These are phyloP conservation scores for Plasmodium inui DNA, from an alignment of 169 alveolate species.

Conservation along the genomic window DNA sequence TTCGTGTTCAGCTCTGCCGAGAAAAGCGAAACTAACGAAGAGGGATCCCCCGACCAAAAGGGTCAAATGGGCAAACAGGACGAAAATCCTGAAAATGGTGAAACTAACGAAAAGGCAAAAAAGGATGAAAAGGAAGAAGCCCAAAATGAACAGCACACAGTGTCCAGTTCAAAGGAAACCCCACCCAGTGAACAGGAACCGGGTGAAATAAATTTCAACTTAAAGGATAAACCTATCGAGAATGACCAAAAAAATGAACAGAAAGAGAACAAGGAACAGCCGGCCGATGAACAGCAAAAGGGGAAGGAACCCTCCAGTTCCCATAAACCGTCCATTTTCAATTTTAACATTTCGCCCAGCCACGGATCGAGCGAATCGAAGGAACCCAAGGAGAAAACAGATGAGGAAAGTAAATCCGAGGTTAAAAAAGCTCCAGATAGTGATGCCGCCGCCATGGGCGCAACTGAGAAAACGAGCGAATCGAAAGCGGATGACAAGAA, in stretches of 20 bases:
- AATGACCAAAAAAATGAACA: not conserved
- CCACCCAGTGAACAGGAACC: conserved; percentile 3
- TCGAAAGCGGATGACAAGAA: conserved; percentile 18
- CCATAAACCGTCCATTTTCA: conserved; percentile 25
- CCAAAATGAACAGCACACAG: not conserved
- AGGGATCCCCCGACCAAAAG: not conserved
- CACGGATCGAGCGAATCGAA: not conserved
- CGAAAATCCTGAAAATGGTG: not conserved
- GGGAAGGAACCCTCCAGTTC: conserved; percentile 14
- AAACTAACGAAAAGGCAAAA: not conserved
- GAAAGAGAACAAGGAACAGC: conserved; percentile 1
- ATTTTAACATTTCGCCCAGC: conserved; percentile 16
- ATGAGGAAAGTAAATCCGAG: not conserved
- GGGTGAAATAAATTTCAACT: not conserved
- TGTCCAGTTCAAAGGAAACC: not conserved
- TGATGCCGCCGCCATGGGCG: not conserved
- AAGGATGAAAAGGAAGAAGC: not conserved
- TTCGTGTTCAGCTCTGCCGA: not conserved
- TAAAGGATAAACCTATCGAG: not conserved
- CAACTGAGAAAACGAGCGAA: conserved; percentile 5
- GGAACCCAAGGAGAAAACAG: not conserved
- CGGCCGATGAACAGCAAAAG: conserved; percentile 20
- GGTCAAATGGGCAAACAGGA: not conserved
- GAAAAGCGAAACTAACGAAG: not conserved
- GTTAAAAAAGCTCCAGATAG: not conserved